Conservation (phyloP, 164 flowering plant species). For the Vitis rupestris region DNA sequence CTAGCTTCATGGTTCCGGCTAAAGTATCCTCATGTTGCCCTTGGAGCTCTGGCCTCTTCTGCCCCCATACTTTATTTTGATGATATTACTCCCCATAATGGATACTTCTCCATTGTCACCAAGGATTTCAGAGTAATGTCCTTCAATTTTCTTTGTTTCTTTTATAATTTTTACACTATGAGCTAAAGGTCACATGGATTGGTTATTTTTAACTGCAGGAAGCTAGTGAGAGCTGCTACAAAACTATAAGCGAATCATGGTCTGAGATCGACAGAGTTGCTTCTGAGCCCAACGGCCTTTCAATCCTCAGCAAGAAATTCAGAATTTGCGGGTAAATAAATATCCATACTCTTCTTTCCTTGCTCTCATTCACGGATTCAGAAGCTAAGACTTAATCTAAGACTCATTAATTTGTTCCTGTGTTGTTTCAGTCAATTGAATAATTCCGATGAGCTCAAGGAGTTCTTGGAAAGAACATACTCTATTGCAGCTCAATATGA, state of each 20-base stretch:
- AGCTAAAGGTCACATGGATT: not conserved
- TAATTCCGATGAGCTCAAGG: conserved; percentile 14
- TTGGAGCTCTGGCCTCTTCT: conserved; percentile 46
- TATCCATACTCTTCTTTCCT: not conserved
- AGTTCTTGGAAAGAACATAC: conserved; percentile 13
- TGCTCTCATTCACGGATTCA: too few relatives aligned
- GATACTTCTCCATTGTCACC: conserved; percentile 31
- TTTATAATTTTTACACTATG: not conserved
- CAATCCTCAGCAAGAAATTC: conserved; percentile 29
- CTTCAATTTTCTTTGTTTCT: not conserved
- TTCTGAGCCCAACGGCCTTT: conserved; percentile 25
- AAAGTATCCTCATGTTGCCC: conserved; percentile 38
- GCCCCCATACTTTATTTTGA: conserved; percentile 35
- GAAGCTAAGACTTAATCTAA: too few relatives aligned
- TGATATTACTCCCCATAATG: conserved; percentile 22
- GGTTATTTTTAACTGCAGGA: conserved; percentile 21
- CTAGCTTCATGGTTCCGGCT: conserved; percentile 41
- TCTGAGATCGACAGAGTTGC: conserved; percentile 28
- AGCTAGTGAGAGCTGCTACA: conserved; percentile 33
- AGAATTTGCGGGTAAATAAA: conserved; percentile 33
- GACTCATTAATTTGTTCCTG: not conserved
- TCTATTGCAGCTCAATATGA: conserved; percentile 32
- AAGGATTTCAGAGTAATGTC: conserved; percentile 29
- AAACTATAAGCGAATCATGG: conserved; percentile 41
- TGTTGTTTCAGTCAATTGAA: conserved; percentile 9